Conservation (phyloP, 495 filamentous ascomycete species). For the Peziza echinospora region DNA sequence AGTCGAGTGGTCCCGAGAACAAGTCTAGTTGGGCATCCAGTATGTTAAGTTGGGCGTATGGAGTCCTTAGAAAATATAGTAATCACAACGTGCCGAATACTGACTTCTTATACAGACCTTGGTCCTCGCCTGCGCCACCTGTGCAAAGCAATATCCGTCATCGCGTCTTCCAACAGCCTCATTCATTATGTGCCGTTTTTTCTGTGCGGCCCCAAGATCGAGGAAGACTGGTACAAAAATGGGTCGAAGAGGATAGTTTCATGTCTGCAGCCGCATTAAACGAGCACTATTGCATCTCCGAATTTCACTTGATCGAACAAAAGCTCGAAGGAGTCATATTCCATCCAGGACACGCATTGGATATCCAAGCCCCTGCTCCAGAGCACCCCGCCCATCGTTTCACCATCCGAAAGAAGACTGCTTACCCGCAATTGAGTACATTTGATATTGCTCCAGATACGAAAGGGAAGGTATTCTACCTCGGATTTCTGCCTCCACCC, state of each 20-base stretch:
- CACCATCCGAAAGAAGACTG: conserved; percentile 14
- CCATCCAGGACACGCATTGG: not conserved
- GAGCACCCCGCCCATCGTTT: conserved; percentile 8
- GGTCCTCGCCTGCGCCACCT: too few species aligned
- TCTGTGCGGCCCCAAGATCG: conserved; percentile 12
- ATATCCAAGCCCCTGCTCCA: not conserved
- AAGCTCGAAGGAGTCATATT: conserved; percentile 14
- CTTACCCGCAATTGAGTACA: conserved; percentile 10
- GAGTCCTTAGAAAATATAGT: not conserved
- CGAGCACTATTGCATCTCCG: conserved; percentile 14
- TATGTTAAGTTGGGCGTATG: not conserved
- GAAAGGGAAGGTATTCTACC: conserved; percentile 11
- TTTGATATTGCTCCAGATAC: conserved; percentile 14
- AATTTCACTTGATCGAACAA: conserved; percentile 15
- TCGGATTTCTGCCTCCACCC: conserved; percentile 15
- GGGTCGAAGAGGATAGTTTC: conserved; percentile 14
- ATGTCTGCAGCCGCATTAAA: conserved; percentile 14
- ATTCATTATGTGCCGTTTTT: conserved; percentile 13
- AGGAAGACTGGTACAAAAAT: conserved; percentile 9
- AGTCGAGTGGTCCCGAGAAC: too few species aligned
- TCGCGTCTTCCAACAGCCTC: too few species aligned
- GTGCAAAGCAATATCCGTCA: too few species aligned
- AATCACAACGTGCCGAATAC: not conserved
- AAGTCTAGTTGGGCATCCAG: too few species aligned
- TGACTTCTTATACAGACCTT: too few species aligned